phyloP scores from a whole-genome alignment of 306 rosid genomes.

The Begonia fuchsioides region DNA sequence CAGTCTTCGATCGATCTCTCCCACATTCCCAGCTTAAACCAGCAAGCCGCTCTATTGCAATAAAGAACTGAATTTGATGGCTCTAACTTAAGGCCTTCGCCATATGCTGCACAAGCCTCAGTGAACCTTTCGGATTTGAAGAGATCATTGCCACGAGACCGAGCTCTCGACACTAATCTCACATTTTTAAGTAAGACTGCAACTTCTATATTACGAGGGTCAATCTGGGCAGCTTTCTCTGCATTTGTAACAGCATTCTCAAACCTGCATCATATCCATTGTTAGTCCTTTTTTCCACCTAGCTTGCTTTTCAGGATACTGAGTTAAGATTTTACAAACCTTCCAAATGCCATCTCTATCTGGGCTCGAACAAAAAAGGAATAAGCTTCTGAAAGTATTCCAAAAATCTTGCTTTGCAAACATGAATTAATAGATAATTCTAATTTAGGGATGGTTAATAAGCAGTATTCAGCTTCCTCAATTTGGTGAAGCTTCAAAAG shows the following conservation, averaged over 20 bases:
- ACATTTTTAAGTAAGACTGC: constrained; percentile 54
- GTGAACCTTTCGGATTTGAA: constrained; percentile 86
- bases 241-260: constrained; percentile 80
- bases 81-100: constrained; percentile 75
- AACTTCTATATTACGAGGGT: constrained; percentile 56
- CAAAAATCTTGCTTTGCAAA: constrained; percentile 43
- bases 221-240: constrained; percentile 66
- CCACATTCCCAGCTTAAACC: constrained; percentile 91
- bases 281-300: constrained; percentile 24
- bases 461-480: constrained; percentile 56
- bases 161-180: constrained; percentile 74
- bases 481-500: constrained; percentile 74
- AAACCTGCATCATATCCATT: constrained; percentile 86
- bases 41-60: constrained; percentile 94
- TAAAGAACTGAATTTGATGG: constrained; percentile 71
- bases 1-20: constrained; percentile 79
- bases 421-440: constrained; percentile 21
- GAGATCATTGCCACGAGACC: constrained; percentile 81
- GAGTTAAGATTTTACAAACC: constrained; percentile 32
- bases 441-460: constrained; percentile 26
- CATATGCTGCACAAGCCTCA: constrained; percentile 81
- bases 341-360: constrained; percentile 81
- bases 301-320: constrained; percentile 12
- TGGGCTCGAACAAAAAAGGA: constrained; percentile 51
- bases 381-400: constrained; percentile 77